Evolutionary conservation across 1,139 yeast species (phyloP).

Genomic region (Scheffersomyces parashehatae): DNA sequence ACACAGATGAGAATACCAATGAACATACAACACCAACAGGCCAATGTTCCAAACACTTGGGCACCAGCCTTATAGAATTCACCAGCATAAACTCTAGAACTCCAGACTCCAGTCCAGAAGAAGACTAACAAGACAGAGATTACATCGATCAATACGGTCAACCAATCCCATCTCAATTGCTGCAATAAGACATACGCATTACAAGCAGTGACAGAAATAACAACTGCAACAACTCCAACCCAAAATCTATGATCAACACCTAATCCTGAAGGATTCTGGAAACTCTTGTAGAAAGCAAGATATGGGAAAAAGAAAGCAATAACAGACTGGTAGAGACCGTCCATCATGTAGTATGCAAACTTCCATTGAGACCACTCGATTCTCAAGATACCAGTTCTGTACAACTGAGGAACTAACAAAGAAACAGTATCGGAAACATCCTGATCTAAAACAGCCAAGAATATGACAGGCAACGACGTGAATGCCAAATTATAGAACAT

Average conservation of each 20-base stretch:
- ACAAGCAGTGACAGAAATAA: conserved; percentile 53
- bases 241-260: conserved; percentile 58
- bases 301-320: conserved; percentile 58
- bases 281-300: conserved; percentile 44
- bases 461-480: conserved; percentile 62
- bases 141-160: conserved; percentile 47
- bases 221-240: conserved; percentile 53
- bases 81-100: conserved; percentile 39
- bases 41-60: conserved; percentile 51
- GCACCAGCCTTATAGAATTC: conserved; percentile 61
- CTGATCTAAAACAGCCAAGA: conserved; percentile 60
- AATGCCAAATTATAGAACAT: conserved; percentile 68
- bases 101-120: conserved; percentile 67
- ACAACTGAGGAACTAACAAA: conserved; percentile 58
- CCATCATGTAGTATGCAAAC: conserved; percentile 57
- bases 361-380: conserved; percentile 54
- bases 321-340: conserved; percentile 60
- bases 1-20: conserved; percentile 49
- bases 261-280: conserved; percentile 52
- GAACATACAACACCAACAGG: conserved; percentile 54
- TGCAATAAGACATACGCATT: conserved; percentile 54
- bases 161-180: conserved; percentile 65
- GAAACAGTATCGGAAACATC: conserved; percentile 62
- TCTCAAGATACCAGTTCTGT: conserved; percentile 54
- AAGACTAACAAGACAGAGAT: conserved; percentile 54